Evolutionary conservation across 306 rosid species (phyloP).

Genomic region (Trifolium subterraneum): DNA sequence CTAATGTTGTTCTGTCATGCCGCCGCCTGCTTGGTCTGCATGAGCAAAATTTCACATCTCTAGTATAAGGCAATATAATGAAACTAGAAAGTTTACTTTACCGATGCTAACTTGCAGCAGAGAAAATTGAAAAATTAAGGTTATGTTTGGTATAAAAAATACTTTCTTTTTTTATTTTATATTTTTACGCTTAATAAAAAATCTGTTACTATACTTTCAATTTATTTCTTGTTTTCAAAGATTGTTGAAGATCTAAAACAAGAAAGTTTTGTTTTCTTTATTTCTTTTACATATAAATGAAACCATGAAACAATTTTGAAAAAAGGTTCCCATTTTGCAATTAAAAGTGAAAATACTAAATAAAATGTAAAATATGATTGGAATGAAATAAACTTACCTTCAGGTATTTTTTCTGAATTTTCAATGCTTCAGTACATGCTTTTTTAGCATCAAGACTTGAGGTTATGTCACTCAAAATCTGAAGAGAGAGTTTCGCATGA

Average conservation of each 20-base stretch:
- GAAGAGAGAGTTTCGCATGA: constrained; percentile 45
- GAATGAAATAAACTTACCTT: constrained; percentile 60
- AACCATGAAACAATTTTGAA: background rate
- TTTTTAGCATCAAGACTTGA: constrained; percentile 86
- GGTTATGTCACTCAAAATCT: constrained; percentile 80
- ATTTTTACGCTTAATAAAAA: too few relatives aligned
- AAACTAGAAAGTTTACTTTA: background rate
- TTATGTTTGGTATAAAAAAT: too few relatives aligned
- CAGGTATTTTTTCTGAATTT: constrained; percentile 89
- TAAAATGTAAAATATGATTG: background rate
- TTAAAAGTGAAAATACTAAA: background rate
- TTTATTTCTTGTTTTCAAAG: too few relatives aligned
- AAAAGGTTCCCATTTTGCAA: background rate
- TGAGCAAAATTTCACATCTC: constrained; percentile 11
- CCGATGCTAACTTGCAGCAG: too few relatives aligned
- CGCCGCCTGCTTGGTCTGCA: constrained; percentile 59
- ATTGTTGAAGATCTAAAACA: too few relatives aligned
- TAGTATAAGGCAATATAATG: too few relatives aligned
- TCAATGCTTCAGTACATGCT: constrained; percentile 79
- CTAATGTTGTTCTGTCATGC: constrained; percentile 30
- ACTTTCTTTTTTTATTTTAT: too few relatives aligned
- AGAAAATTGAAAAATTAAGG: too few relatives aligned
- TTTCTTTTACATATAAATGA: background rate
- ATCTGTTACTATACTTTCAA: too few relatives aligned
- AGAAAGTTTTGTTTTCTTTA: too few relatives aligned